phyloP scores from a whole-genome alignment of 495 filamentous ascomycete species.

The Lasiosphaeris hirsuta region DNA sequence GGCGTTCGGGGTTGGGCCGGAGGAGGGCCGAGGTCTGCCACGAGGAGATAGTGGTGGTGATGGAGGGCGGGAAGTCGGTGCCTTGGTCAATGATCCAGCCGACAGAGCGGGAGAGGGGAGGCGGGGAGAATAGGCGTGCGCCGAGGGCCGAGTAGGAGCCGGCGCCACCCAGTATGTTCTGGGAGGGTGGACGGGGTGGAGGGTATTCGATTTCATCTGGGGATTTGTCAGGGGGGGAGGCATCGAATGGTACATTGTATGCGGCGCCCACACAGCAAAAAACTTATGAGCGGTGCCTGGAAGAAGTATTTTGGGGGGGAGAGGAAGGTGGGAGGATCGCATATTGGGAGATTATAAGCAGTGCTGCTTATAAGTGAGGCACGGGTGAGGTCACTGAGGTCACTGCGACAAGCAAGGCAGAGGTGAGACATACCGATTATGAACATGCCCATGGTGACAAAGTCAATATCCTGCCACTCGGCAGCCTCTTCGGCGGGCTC shows the following conservation, averaged over 20 bases:
- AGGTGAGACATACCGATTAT: constrained; percentile 76
- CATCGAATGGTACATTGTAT: too few relatives aligned
- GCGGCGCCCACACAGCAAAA: too few relatives aligned
- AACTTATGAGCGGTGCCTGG: background rate
- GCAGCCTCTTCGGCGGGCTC: constrained; percentile 2
- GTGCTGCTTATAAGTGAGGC: background rate
- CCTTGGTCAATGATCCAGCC: constrained; percentile 93
- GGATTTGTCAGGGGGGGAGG: constrained; percentile 20
- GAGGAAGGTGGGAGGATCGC: background rate
- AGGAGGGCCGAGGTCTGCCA: constrained; percentile 74
- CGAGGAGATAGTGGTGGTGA: constrained; percentile 57
- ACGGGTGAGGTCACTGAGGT: background rate
- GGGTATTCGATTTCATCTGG: constrained; percentile 88
- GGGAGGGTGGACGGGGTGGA: constrained; percentile 56
- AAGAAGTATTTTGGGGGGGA: background rate
- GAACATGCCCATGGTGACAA: constrained; percentile 92
- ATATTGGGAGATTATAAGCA: too few relatives aligned
- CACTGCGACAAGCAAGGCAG: too few relatives aligned
- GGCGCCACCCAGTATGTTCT: constrained; percentile 78
- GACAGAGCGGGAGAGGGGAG: constrained; percentile 54
- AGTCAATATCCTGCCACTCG: constrained; percentile 56
- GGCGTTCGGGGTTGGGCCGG: constrained; percentile 59
- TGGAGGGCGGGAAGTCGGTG: constrained; percentile 71
- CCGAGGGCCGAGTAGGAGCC: constrained; percentile 84
- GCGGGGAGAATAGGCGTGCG: constrained; percentile 77